phyloP scores from a whole-genome alignment of 495 filamentous ascomycete genomes.

The Mycothermus thermophilus region DNA sequence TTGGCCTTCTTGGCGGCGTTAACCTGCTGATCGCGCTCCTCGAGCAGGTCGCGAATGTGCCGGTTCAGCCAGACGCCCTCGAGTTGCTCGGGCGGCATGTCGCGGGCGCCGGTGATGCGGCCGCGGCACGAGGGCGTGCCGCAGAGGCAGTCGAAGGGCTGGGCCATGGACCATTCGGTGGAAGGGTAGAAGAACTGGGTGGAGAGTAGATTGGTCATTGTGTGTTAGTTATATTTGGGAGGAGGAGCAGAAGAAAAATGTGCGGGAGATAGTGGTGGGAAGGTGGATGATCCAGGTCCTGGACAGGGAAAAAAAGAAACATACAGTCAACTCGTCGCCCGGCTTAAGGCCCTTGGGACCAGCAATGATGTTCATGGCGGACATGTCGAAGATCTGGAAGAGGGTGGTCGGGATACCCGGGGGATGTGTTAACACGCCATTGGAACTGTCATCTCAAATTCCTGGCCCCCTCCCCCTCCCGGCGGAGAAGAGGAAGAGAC shows the following conservation, averaged over 20 bases:
- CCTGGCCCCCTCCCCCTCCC: no score
- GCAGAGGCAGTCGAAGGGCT: constrained; percentile 57
- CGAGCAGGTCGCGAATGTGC: constrained; percentile 39
- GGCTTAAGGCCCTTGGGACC: constrained; percentile 39
- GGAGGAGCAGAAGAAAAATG: no score
- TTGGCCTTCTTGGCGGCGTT: constrained; percentile 1
- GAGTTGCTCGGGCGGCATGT: constrained; percentile 35
- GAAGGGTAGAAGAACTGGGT: constrained; percentile 58
- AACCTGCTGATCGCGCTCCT: constrained; percentile 22
- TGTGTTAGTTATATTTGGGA: no score
- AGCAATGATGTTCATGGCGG: constrained; percentile 46
- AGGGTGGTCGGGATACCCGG: neutral
- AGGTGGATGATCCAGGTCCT: neutral
- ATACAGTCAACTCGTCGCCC: constrained; percentile 50
- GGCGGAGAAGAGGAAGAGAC: neutral
- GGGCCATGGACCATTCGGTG: constrained; percentile 64
- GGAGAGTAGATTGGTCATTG: neutral
- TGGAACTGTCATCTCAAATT: no score
- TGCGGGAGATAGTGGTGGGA: no score
- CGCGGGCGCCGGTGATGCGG: constrained; percentile 38
- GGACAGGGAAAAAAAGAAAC: constrained; percentile 7
- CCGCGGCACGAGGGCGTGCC: constrained; percentile 37
- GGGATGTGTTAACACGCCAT: neutral
- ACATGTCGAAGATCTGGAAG: constrained; percentile 50
- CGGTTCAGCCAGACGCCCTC: constrained; percentile 39